Conservation (phyloP, 768 basidiomycete genomes). For the Tricholoma terreum region DNA sequence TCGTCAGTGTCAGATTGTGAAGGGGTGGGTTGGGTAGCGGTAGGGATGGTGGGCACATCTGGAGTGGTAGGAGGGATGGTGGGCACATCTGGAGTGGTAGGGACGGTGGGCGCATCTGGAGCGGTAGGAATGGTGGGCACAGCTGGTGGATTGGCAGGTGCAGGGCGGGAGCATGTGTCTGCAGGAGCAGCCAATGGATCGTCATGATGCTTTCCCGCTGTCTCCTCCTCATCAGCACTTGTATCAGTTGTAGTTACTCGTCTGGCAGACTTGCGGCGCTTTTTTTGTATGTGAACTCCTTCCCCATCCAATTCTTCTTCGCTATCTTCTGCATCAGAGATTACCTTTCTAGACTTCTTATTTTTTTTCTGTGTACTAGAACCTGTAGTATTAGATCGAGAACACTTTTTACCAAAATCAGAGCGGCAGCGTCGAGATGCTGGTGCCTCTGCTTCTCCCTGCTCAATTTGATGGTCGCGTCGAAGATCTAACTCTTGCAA, state of each 20-base stretch:
- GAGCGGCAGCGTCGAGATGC: not conserved
- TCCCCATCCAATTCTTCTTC: not conserved
- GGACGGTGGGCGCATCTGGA: not conserved
- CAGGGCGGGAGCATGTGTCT: not conserved
- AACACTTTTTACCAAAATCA: too few species aligned
- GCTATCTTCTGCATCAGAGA: not conserved
- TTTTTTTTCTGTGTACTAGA: not conserved
- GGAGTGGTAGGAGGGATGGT: not conserved
- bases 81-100: not conserved
- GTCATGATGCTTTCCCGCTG: not conserved
- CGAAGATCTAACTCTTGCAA: not conserved
- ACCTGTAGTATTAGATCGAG: not conserved
- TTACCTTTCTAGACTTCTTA: not conserved
- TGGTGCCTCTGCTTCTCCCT: not conserved
- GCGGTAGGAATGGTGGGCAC: not conserved
- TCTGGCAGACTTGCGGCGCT: not conserved
- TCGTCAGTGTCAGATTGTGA: not conserved
- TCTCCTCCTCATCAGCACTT: not conserved
- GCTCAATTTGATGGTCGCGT: too few species aligned
- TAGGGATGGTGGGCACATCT: not conserved
- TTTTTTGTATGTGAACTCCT: not conserved
- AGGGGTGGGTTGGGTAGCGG: not conserved
- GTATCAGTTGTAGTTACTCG: not conserved
- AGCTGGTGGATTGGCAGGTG: not conserved
- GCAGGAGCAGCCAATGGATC: not conserved